These are phyloP conservation scores for Aspergillus cejpii DNA, from an alignment of 2,329 filamentous ascomycete genomes.

Conservation along the genomic window DNA sequence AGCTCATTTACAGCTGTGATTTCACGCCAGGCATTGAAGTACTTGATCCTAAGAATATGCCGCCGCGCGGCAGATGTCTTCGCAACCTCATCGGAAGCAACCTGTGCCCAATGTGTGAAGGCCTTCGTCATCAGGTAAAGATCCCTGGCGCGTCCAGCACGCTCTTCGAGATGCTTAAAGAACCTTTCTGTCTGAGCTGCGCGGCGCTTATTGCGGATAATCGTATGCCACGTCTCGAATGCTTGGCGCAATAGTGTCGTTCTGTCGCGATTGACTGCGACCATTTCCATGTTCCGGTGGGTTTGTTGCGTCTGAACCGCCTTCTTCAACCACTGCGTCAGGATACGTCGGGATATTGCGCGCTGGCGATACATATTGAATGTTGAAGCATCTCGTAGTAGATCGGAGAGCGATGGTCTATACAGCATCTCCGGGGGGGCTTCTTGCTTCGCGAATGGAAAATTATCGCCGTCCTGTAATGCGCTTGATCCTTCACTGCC, in stretches of 20 bases:
- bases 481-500: slow-evolving; percentile 17
- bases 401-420: slow-evolving; percentile 46
- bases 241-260: slow-evolving; percentile 48
- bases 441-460: slow-evolving; percentile 23
- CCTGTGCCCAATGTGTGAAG: slow-evolving; percentile 63
- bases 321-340: slow-evolving; percentile 46
- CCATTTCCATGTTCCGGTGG: slow-evolving; percentile 35
- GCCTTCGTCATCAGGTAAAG: slow-evolving; percentile 59
- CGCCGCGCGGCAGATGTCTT: slow-evolving; percentile 61
- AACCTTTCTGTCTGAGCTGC: slow-evolving; percentile 47
- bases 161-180: slow-evolving; percentile 51
- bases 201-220: slow-evolving; percentile 38
- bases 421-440: slow-evolving; percentile 40
- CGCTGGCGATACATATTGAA: slow-evolving; percentile 42
- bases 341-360: slow-evolving; percentile 33
- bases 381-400: slow-evolving; percentile 47
- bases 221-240: slow-evolving; percentile 46
- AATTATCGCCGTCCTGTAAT: slow-evolving; percentile 18
- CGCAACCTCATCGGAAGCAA: slow-evolving; percentile 58
- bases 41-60: slow-evolving; percentile 62
- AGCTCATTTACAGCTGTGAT: slow-evolving; percentile 57
- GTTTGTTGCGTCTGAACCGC: slow-evolving; percentile 35
- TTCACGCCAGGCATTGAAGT: slow-evolving; percentile 63
- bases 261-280: slow-evolving; percentile 48
- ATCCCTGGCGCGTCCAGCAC: slow-evolving; percentile 58